Evolutionary conservation across 371 early-diverging fungal genomes (phyloP), one percentile per base, ranked within the genome.

Genomic region (Mucor indicus): DNA sequence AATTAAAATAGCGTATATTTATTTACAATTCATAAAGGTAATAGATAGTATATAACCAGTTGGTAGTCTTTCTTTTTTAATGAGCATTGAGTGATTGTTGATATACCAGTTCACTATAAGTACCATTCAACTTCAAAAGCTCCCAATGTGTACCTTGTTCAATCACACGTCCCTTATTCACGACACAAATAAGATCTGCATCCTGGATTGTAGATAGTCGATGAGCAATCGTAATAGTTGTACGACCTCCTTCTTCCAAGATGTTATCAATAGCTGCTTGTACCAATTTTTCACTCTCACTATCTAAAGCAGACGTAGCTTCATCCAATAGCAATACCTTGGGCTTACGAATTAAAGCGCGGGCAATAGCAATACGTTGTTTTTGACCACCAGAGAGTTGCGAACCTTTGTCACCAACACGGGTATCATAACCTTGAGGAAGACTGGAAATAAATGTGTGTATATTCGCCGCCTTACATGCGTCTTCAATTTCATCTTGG

Each of bases 291-390:
- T 99, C 99, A 38, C 86, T 83, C 59, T 90, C 84, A 22, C 86
- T 80, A 64, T 96, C 96, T 37, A 96, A 55, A 1, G 96, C 95
- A 6, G 91, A 87, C 1, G 99, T 98, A 1, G 98, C 95, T 59
- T 99, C 99, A 60, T 99, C 99, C 31, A 98, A 69, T 19, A 98
- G 64, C 36, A 98, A 65, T 6, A 98, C 81, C 45, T 72, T 79
- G 20, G 95, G 95, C 49, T 93, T 84, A 45, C 88, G 84, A 58
- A 98, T 81, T 53, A 84, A 38, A 0, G 84, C 84, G 49, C 90
- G 75, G n/a, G 87, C 83, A 51, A 87, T 75, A 19, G 81, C 72
- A 65, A 88, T 77, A 58, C 87, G 79, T 59, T 88, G 89, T 53
- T 82, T 82, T 62, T 80, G 81, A 22, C 90, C 90, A 43, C 89